phyloP scores from a whole-genome alignment of 75 land plant species.

The Adiantum capillusveneris region DNA sequence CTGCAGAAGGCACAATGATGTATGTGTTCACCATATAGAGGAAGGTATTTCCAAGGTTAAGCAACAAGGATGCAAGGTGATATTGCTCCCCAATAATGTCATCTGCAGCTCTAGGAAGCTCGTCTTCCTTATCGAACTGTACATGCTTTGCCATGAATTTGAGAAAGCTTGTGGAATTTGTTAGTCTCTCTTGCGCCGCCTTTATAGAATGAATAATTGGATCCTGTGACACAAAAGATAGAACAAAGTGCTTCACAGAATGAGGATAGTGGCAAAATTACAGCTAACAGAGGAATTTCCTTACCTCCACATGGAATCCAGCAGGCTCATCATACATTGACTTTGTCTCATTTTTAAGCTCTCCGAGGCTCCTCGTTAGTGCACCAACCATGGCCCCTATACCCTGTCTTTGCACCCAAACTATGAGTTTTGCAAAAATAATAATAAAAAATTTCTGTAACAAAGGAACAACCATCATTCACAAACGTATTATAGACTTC shows the following conservation, averaged over 20 bases:
- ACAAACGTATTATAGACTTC: too few species aligned
- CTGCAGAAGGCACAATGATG: conserved; percentile 53
- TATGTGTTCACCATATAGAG: conserved; percentile 70
- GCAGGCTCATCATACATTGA: conserved; percentile 58
- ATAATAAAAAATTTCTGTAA: too few species aligned
- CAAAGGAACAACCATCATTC: too few species aligned
- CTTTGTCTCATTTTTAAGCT: conserved; percentile 38
- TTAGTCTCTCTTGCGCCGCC: conserved; percentile 34
- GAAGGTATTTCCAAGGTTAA: conserved; percentile 54
- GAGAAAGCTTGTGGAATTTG: conserved; percentile 44
- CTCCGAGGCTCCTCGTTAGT: conserved; percentile 64
- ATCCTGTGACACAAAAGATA: conserved; percentile 23
- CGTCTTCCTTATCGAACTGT: conserved; percentile 23
- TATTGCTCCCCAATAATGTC: conserved; percentile 17
- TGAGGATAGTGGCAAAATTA: not conserved
- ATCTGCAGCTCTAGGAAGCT: conserved; percentile 11
- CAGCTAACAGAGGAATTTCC: not conserved
- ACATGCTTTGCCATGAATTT: conserved; percentile 38
- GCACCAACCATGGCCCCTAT: conserved; percentile 82
- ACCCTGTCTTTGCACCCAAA: conserved; percentile 36
- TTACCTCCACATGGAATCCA: conserved; percentile 4
- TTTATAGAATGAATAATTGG: conserved; percentile 40
- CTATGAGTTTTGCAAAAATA: too few species aligned
- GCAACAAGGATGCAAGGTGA: conserved; percentile 39
- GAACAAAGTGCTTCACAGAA: too few species aligned